Base-by-base conservation (phyloP, 768 basidiomycete species). In the Leccinum obscurum region DNA sequence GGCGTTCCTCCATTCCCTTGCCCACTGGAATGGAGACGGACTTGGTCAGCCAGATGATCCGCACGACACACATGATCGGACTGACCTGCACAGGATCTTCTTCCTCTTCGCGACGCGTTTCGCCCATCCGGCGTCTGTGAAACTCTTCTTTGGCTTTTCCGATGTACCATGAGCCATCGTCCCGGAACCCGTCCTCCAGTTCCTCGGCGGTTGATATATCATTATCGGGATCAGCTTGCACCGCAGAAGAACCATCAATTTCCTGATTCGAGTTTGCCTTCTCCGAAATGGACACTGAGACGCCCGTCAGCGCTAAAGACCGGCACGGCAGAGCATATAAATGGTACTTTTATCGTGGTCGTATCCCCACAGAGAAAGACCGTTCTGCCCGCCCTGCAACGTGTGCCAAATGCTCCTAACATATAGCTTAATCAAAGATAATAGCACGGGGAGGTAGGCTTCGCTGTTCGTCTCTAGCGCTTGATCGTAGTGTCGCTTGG, bases 401-500 rank as follows among this genome's bases (percentile, higher is more conserved):
- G 88, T 90, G 68, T 92, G 85, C 90, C 91, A 95, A 54, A 93
- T 76, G 68, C 93, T 95, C 17, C 88, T 86, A 9, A 85, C 71
- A 70, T 98, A 91, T 30, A 99, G 76, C 70, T 92, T 93, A 54
- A 85, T 76, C 41, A 98, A 78, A 3, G 93, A 95, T 20, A 98
- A 76, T 28, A 85, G 74, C 51, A 97, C 91, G 0, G 96, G 95
- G 24, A 98, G 77, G 70, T 92, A 94, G 0, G 95, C 95, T 68
- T 98, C 95, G 46, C 78, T 70, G 67, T 95, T 95, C 4, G 91
- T 92, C 63, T 95, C 93, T 48, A 92, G 73, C 5, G 95, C 93
- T 56, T 88, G 75, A 72, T 98, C 97, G 72, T 98, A 98, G 71
- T 95, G 90, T 22, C 97, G 82, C 74, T 98, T 99, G 0, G 97